These are phyloP conservation scores for Fusarium scirpi DNA, from an alignment of 2,329 filamentous ascomycete genomes.

Conservation along the genomic window DNA sequence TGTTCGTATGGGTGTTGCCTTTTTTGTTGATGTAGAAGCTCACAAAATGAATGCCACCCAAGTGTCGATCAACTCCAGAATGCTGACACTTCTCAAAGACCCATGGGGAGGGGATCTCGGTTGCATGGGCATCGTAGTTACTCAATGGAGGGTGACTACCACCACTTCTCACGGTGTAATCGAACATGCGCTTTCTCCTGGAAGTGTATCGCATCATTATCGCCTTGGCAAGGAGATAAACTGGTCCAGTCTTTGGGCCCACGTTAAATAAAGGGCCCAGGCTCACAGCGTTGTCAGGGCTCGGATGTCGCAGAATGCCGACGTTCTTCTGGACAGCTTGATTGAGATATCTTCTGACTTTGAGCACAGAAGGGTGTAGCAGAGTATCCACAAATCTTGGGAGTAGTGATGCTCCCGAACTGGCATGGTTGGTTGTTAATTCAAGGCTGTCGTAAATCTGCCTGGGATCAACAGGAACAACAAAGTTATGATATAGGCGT, in stretches of 20 bases:
- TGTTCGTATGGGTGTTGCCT: neutral
- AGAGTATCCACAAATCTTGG: neutral
- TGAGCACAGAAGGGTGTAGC: neutral
- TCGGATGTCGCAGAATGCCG: constrained; percentile 34
- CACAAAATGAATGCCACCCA: constrained; percentile 42
- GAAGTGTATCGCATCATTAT: neutral
- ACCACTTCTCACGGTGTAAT: neutral
- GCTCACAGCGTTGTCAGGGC: constrained; percentile 25
- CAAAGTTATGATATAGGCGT: constrained; percentile 29
- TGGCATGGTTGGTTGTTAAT: neutral
- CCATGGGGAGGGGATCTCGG: constrained; percentile 39
- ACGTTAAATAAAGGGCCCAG: neutral
- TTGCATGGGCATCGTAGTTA: constrained; percentile 21
- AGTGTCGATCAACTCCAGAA: constrained; percentile 3
- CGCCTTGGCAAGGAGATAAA: constrained; percentile 33
- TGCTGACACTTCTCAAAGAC: constrained; percentile 27
- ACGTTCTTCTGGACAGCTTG: constrained; percentile 24
- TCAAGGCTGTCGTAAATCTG: neutral
- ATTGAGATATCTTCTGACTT: constrained; percentile 2
- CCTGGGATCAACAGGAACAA: constrained; percentile 37
- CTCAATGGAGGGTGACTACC: constrained; percentile 35
- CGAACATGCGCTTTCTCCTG: neutral
- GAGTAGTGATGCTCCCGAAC: neutral
- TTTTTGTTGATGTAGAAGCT: constrained; percentile 10
- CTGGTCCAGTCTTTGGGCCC: constrained; percentile 25